Base-by-base conservation (phyloP, 2,329 filamentous ascomycete genomes). In the Monascus ruber region DNA sequence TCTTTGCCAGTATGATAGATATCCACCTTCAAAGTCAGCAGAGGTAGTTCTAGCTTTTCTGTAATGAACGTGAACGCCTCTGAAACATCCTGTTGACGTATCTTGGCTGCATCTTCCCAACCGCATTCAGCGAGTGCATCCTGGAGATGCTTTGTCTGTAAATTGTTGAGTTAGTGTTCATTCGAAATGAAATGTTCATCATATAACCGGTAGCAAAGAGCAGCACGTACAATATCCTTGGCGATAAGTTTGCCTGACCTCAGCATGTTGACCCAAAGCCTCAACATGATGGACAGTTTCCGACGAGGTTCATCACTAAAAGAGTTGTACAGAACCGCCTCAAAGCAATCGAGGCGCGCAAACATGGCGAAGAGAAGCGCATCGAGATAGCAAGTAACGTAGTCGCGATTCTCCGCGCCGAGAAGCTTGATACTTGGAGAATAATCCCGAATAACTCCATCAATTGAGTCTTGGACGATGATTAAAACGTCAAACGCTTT, bases 41-140 rank as follows among this genome's bases (percentile, higher is more conserved):
- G 71, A 5, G 91, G 91, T 10, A 96, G 64, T 51, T 94, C 81
- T 17, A 98, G 72, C 24, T 82, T 86, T 48, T 87, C 88, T 0
- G 89, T 94, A 47, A 98, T 87, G 58, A 95, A 95, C 0, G 81
- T 85, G 57, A 96, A 96, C 1, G 88, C 88, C 62, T 98, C 91
- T 0, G 91, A 95, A 0, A 86, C 85, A 60, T 98, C 91, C 63
- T 98, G 91, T 56, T 96, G 91, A 50, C 80, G 75, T n/a, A 85
- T 57, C 41, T 75, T 64, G 24, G 75, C 74, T 35, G 88, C 88
- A 42, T 93, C 87, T 49, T 74, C 67, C 91, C 91, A 96, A 4
- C 89, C 91, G 58, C 88, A 95, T 38, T 81, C 81, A 11, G 82
- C 81, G 31, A 96, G 63, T 6, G 86, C 73, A 32, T 89, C 77